Evolutionary conservation across 2,329 filamentous ascomycete species (phyloP), one percentile per base, ranked within the genome.

Genomic region (Aulographum hederae): DNA sequence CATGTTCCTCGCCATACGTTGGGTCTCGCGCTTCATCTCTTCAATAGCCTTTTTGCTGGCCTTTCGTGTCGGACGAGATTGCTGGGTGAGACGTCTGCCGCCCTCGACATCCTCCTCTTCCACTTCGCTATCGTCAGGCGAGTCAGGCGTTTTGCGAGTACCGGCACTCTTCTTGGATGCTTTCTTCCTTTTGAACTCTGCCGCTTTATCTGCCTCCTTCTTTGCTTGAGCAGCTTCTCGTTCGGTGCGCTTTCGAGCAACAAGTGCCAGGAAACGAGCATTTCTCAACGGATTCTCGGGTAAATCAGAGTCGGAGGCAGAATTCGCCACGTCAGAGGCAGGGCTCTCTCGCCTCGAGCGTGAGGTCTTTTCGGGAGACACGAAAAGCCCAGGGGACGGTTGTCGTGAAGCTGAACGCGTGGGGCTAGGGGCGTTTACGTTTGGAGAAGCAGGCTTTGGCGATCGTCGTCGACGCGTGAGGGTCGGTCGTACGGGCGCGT

Each of bases 1-100:
- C 69, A 93, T 79, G 47, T 78, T 91, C 41, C 89, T 69, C 41
- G 71, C 76, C 57, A 98, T 70, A 18, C 89, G 73, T 57, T 98
- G 89, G 1, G 86, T 94, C 54, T 98, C 89, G 35, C 82, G 71
- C 43, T 78, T 78, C 77, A 98, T 94, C 42, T 95, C 86, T 48
- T 94, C 81, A 26, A 94, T 51, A 0, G 89, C 89, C 55, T 84
- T 94, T 58, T 86, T 95, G 58, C 85, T 86, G 0, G 89, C 85
- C 49, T 89, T 92, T 10, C 89, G 70, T 6, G 69, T 66, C 4
- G 82, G 27, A 8, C 27, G 8, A 10, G 27, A 28, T n/a, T 28
- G 8, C 15, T 25, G 21, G 21, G 21, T 25, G 21, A 25, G n/a
- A 8, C n/a, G 8, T n/a, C n/a, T n/a, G n/a, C n/a, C n/a, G n/a